Base-by-base conservation (phyloP, 1,284 basidiomycete species). In the Hemileia vastatrix region DNA sequence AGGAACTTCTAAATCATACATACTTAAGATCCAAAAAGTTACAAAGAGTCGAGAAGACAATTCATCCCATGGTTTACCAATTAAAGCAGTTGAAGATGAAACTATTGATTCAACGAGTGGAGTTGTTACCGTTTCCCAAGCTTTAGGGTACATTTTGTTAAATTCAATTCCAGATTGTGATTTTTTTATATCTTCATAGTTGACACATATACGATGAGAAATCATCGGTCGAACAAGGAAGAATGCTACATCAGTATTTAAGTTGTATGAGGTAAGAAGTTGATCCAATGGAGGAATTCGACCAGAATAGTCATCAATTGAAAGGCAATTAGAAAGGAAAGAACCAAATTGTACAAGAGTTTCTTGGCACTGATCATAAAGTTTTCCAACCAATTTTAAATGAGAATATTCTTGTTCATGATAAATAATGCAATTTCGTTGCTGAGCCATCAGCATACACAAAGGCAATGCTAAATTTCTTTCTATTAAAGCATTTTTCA, bases 21-120 rank as follows among this genome's bases (percentile, higher is more conserved):
- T 86, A 0, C 87, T 87, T 58, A 96, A 76, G 73, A 93, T 90
- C 92, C 93, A 95, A 77, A 94, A 96, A 0, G 90, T 90, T 47
- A 89, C 78, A 69, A 90, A 93, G 78, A 96, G 95, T 1, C 84
- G 86, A 33, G n/a, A n/a, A n/a, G n/a, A n/a, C n/a, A n/a, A n/a
- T n/a, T n/a, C n/a, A n/a, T n/a, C n/a, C n/a, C n/a, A n/a, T n/a
- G n/a, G n/a, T n/a, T n/a, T n/a, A n/a, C n/a, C n/a, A n/a, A n/a
- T n/a, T n/a, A n/a, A n/a, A n/a, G n/a, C n/a, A n/a, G n/a, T n/a
- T n/a, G n/a, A n/a, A n/a, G n/a, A n/a, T n/a, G n/a, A n/a, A n/a
- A n/a, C n/a, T n/a, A n/a, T n/a, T n/a, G n/a, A n/a, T n/a, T n/a
- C n/a, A n/a, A n/a, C n/a, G n/a, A n/a, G n/a, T n/a, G n/a, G n/a